These are phyloP conservation scores for Monosporascus sp. DNA, from an alignment of 2,329 filamentous ascomycete species.

Conservation along the genomic window DNA sequence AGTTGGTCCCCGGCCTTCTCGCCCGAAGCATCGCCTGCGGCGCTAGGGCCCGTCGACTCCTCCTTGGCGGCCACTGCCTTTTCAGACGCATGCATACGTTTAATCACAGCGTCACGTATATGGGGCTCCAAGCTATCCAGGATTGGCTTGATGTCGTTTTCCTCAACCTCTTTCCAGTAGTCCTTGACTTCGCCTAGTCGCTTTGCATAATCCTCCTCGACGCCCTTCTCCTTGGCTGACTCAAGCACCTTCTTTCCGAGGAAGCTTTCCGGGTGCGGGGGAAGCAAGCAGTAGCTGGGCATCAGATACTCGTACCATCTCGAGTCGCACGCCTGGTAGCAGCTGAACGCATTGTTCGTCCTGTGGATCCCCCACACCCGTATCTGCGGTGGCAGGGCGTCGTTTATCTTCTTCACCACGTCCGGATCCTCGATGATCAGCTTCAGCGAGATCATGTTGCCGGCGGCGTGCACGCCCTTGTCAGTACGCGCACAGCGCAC, in stretches of 20 bases:
- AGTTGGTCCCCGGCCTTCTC: slow-evolving; percentile 8
- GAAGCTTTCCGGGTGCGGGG: slow-evolving; percentile 84
- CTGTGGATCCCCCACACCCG: slow-evolving; percentile 90
- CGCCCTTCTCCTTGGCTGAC: slow-evolving; percentile 66
- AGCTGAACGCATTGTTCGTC: slow-evolving; percentile 87
- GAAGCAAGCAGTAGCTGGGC: slow-evolving; percentile 86
- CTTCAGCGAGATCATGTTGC: slow-evolving; percentile 92
- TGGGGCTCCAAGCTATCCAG: slow-evolving; percentile 58
- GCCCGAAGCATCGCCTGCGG: slow-evolving; percentile 4
- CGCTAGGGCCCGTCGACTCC: slow-evolving; percentile 10
- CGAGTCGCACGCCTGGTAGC: slow-evolving; percentile 91
- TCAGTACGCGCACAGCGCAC: slow-evolving; percentile 93
- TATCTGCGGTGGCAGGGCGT: slow-evolving; percentile 78
- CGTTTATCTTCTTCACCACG: slow-evolving; percentile 87
- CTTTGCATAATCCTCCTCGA: slow-evolving; percentile 61
- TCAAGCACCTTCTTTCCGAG: slow-evolving; percentile 80
- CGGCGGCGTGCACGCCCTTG: slow-evolving; percentile 94
- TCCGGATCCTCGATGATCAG: slow-evolving; percentile 89
- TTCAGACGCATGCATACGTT: slow-evolving; percentile 47
- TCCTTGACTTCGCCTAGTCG: slow-evolving; percentile 71
- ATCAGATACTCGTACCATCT: slow-evolving; percentile 97
- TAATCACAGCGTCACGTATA: slow-evolving; percentile 57
- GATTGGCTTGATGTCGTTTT: slow-evolving; percentile 71
- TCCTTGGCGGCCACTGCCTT: slow-evolving; percentile 11
- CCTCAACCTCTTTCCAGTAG: slow-evolving; percentile 81